A percentile compares a stretch with the other conserved stretches of the same genome.
These are phyloP conservation scores for Rutstroemia sp. DNA, from an alignment of 2,329 filamentous ascomycete genomes.

Conservation along the genomic window DNA sequence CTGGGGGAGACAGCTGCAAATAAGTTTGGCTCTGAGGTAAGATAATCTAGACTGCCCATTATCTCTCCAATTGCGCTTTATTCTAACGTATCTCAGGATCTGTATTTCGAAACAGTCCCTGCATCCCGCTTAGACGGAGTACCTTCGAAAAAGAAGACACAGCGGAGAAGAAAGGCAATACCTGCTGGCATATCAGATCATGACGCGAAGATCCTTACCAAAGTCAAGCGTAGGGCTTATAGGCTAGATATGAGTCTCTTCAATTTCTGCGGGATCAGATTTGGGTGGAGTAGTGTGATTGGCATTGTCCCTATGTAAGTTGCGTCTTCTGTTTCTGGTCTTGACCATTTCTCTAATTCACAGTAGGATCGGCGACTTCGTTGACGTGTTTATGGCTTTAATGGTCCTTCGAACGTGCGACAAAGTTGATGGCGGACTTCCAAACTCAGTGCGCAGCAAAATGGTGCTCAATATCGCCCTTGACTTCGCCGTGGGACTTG, in stretches of 20 bases:
- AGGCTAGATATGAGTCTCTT: slow-evolving; percentile 79
- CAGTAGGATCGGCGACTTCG: slow-evolving; percentile 61
- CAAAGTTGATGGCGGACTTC: slow-evolving; percentile 71
- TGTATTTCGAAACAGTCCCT: slow-evolving; percentile 78
- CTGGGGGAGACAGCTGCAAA: slow-evolving; percentile 49
- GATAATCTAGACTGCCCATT: slow-evolving; percentile 13
- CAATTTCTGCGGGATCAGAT: slow-evolving; percentile 70
- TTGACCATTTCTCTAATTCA: slow-evolving; percentile 19
- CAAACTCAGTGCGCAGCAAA: slow-evolving; percentile 46
- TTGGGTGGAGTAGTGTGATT: slow-evolving; percentile 86
- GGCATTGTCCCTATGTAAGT: slow-evolving; percentile 75
- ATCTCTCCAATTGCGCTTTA: neutral
- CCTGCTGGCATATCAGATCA: slow-evolving; percentile 76
- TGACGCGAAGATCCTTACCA: slow-evolving; percentile 75
- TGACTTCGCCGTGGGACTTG: slow-evolving; percentile 66
- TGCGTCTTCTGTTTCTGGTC: slow-evolving; percentile 12
- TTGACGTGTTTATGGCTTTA: slow-evolving; percentile 67
- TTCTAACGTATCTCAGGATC: slow-evolving; percentile 53
- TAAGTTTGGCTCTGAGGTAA: slow-evolving; percentile 50
- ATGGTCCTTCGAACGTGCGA: slow-evolving; percentile 68
- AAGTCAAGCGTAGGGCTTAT: slow-evolving; percentile 80
- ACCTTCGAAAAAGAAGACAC: slow-evolving; percentile 58
- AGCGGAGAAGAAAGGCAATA: slow-evolving; percentile 78
- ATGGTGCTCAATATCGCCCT: slow-evolving; percentile 78
- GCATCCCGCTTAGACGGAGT: slow-evolving; percentile 62